These are phyloP conservation scores for Spathaspora arborariae DNA, from an alignment of 805 yeast genomes.

Conservation along the genomic window DNA sequence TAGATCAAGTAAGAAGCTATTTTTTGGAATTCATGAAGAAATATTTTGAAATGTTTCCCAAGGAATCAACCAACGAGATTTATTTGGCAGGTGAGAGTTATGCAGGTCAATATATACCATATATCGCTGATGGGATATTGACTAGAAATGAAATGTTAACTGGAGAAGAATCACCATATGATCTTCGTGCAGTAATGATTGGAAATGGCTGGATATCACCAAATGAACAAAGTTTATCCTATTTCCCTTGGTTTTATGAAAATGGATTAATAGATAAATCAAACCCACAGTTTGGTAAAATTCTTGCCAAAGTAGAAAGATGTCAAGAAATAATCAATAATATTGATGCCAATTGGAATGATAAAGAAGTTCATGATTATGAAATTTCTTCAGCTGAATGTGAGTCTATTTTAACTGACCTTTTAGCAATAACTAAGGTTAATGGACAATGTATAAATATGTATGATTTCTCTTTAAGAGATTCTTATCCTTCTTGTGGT, in stretches of 20 bases:
- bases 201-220: slow-evolving; percentile 98
- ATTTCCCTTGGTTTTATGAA: slow-evolving; percentile 64
- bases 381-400: slow-evolving; percentile 36
- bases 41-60: slow-evolving; percentile 71
- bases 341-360: slow-evolving; percentile 14
- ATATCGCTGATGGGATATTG: slow-evolving; percentile 64
- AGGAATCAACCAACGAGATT: slow-evolving; percentile 58
- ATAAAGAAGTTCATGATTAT: slow-evolving; percentile 14
- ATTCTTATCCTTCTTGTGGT: slow-evolving; percentile 83
- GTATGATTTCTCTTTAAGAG: slow-evolving; percentile 73
- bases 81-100: slow-evolving; percentile 91
- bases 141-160: slow-evolving; percentile 33
- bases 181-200: slow-evolving; percentile 66
- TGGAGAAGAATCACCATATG: slow-evolving; percentile 17
- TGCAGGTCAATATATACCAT: slow-evolving; percentile 96
- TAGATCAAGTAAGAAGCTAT: slow-evolving; percentile 55
- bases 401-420: slow-evolving; percentile 42
- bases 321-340: slow-evolving; percentile 55
- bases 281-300: slow-evolving; percentile 34
- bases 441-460: slow-evolving; percentile 65
- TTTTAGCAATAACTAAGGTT: slow-evolving; percentile 28
- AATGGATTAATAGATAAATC: slow-evolving; percentile 48
- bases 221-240: slow-evolving; percentile 74
- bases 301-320: slow-evolving; percentile 49
- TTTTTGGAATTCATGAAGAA: slow-evolving; percentile 62